Base-by-base conservation (phyloP, 106 monocot species). In the Allium sativum region DNA sequence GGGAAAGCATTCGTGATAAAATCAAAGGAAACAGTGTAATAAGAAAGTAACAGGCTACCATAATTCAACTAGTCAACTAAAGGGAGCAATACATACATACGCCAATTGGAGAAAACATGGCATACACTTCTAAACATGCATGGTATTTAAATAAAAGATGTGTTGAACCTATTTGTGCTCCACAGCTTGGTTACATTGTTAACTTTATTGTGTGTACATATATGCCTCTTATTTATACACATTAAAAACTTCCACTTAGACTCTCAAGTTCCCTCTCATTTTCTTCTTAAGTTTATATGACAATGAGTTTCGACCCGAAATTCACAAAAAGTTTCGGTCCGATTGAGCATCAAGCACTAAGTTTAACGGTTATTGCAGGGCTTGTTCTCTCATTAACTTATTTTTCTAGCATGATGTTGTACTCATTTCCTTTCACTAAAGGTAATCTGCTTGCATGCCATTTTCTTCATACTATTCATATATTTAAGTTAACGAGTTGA, bases 91-190 rank as follows among this genome's bases (percentile, higher is more conserved):
- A 12, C 45, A n/a, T 43, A 42, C 10, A 62, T 31, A 31, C 31
- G 1, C 31, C 31, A 31, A 31, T 31, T 31, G 31, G 31, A 31
- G 31, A 31, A 31, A 31, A 31, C 5, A 31, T 31, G 31, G 31
- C 31, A 31, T 31, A 31, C 19, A 55, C 59, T 46, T 11, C 60
- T 44, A 19, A 62, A 21, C 62, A 45, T 62, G 62, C 62, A 62
- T 62, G 62, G 9, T 8, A 62, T 62, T 31, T 31, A 21, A 62
- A 62, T 62, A 62, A 62, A 48, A 62, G 47, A 48, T 31, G 31
- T 31, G 31, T 31, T 31, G 45, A 62, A 47, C 62, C 48, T 45
- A 9, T 61, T 44, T 45, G 18, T 14, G 4, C 44, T 61, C 19
- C 42, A 61, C 44, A 44, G 44, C 63, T 45, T 45, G 0, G 51